Conservation (phyloP, 257 asterid species). For the Fraxinus excelsior region DNA sequence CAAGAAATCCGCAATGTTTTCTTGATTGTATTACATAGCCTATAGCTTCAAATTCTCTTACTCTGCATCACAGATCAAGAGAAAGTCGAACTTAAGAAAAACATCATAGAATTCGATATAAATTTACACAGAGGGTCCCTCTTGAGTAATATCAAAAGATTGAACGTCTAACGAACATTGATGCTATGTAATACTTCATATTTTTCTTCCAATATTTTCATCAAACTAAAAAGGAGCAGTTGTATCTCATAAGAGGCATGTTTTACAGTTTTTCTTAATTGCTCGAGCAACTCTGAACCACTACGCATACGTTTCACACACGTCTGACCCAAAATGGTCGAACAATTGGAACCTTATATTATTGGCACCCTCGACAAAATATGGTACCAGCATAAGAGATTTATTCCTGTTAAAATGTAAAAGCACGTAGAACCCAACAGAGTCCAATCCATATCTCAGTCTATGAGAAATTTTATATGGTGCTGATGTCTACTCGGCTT, state of each 20-base stretch:
- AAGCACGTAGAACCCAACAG: constrained; percentile 16
- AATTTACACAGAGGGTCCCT: neutral
- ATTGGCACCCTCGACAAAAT: constrained; percentile 16
- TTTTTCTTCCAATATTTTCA: neutral
- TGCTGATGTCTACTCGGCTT: constrained; percentile 79
- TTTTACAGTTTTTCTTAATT: constrained; percentile 6
- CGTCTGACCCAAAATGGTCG: neutral
- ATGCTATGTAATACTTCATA: neutral
- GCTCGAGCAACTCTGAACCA: constrained; percentile 1
- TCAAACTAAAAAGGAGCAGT: neutral
- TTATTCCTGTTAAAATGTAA: constrained; percentile 12
- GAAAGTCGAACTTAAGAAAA: neutral
- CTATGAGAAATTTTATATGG: constrained; percentile 35
- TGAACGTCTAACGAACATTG: neutral
- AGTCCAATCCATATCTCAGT: neutral
- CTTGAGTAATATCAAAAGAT: too few species aligned
- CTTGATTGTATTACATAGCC: neutral
- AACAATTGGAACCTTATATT: constrained; percentile 11
- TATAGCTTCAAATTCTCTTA: neutral
- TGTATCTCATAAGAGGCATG: neutral
- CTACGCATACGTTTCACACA: neutral
- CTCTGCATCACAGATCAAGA: neutral
- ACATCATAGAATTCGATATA: neutral
- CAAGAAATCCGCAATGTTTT: neutral
- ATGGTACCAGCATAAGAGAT: constrained; percentile 19